Base-by-base conservation (phyloP, 805 yeast genomes). In the Schwanniomyces pseudopolymorphus region DNA sequence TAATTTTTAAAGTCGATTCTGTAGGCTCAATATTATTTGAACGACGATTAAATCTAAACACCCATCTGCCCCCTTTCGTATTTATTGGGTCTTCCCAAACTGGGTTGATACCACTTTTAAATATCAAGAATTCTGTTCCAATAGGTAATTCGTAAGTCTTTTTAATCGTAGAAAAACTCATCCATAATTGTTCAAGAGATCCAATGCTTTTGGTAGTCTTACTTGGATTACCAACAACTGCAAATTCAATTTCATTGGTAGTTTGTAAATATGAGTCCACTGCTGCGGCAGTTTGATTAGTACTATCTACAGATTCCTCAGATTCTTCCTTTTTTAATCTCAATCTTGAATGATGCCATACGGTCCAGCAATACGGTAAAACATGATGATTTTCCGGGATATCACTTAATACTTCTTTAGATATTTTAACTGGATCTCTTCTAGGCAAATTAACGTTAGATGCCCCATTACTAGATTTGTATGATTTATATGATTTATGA, bases 21-120 rank as follows among this genome's bases (percentile, higher is more conserved):
- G 49, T 55, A 22, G 53, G 54, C 20, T 41, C 50, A 44, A 42
- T 49, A 36, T 52, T 56, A 40, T 51, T 52, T 16, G 51, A 46
- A 3, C 72, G 59, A 36, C 79, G 64, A 55, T 66, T 61, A 53
- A 80, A 74, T 51, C 82, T 68, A 53, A 81, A 76, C 16, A 78
- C 73, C 85, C 85, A 82, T 53, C 85, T 67, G 2, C 88, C 87
- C 31, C 87, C 87, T 43, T 70, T 67, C 49, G 75, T 63, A 57
- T 83, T 83, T 42, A 73, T 67, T 7, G 84, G 83, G 57, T 83
- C 87, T 57, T 83, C 87, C 87, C 88, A 83, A 41, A 80, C 77
- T 9, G 88, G 88, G 52, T 78, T 77, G 31, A 81, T 72, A 2
- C 84, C 85, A 26, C 74, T 66, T 52, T 81, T 80, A 65, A 83